Percentiles rank a stretch among this genome's conserved stretches.
These are phyloP conservation scores for Chlamydomonas sp. DNA, from an alignment of 139 green algal species.

Conservation along the genomic window DNA sequence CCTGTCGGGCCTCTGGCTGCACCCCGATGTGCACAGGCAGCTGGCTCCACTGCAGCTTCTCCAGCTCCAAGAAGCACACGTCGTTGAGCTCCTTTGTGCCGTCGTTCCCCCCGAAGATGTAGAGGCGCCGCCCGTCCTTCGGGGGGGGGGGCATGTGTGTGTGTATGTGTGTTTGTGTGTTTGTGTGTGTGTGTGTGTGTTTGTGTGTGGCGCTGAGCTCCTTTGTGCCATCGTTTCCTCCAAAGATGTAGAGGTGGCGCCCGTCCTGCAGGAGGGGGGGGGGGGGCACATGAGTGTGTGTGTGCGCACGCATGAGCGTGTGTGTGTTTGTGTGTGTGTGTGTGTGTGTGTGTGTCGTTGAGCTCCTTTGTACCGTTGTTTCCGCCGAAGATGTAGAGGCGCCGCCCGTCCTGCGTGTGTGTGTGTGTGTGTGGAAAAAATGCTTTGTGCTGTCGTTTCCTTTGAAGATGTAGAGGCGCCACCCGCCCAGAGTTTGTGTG, in stretches of 20 bases:
- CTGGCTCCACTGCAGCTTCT: conserved; percentile 49
- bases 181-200: no score
- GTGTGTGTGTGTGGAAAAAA: no score
- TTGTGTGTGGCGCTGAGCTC: conserved; percentile 46
- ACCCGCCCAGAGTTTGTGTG: no score
- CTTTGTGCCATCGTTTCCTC: conserved; percentile 41
- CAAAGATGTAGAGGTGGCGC: conserved; percentile 57
- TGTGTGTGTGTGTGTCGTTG: no score
- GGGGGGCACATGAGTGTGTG: no score
- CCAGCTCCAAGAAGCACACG: conserved; percentile 50
- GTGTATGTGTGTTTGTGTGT: no score
- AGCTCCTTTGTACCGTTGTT: conserved; percentile 38
- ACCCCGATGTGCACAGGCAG: conserved; percentile 35
- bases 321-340: no score
- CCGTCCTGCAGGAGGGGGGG: conserved; percentile 56
- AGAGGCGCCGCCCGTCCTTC: conserved; percentile 58
- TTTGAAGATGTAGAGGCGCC: no score
- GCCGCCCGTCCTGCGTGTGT: no score
- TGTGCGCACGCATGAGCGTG: no score
- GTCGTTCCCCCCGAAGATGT: conserved; percentile 56
- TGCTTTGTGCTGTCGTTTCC: no score
- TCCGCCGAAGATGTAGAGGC: conserved; percentile 55
- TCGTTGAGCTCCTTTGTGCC: conserved; percentile 44
- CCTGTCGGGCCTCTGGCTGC: background rate
- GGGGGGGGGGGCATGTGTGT: no score